phyloP scores from a whole-genome alignment of 768 basidiomycete species.

The Russula foetens region DNA sequence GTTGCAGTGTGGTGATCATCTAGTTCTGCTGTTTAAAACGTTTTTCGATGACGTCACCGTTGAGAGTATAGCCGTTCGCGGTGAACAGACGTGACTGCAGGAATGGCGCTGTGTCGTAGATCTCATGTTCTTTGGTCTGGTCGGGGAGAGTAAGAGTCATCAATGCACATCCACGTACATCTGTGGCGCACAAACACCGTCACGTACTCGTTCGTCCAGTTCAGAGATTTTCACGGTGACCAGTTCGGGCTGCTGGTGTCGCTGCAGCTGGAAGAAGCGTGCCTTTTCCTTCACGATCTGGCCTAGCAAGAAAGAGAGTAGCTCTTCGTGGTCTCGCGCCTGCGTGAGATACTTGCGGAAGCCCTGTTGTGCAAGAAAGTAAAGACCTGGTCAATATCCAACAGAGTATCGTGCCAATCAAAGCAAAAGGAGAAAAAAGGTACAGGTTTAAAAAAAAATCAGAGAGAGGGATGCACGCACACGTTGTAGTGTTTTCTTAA shows the following conservation, averaged over 20 bases:
- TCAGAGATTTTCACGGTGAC: slow-evolving; percentile 73
- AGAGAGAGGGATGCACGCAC: slow-evolving; percentile 47
- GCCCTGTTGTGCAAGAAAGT: slow-evolving; percentile 43
- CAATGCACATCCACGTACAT: neutral
- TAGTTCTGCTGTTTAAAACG: slow-evolving; percentile 40
- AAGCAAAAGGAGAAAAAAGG: too few relatives aligned
- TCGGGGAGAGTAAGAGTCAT: neutral
- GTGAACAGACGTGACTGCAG: slow-evolving; percentile 74
- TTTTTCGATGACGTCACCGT: slow-evolving; percentile 62
- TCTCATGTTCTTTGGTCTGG: slow-evolving; percentile 96
- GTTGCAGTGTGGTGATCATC: neutral
- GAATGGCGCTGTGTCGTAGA: slow-evolving; percentile 85
- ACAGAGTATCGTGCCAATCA: too few relatives aligned
- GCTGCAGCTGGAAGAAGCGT: slow-evolving; percentile 71
- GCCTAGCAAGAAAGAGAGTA: slow-evolving; percentile 90
- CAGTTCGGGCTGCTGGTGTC: slow-evolving; percentile 67
- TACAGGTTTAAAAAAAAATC: too few relatives aligned
- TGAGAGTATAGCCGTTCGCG: slow-evolving; percentile 81
- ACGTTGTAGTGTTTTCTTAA: slow-evolving; percentile 95
- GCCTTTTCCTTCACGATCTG: slow-evolving; percentile 90
- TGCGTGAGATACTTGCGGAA: slow-evolving; percentile 98
- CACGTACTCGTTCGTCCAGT: slow-evolving; percentile 76
- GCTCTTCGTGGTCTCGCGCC: slow-evolving; percentile 91
- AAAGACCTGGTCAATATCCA: neutral
- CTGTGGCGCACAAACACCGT: neutral